Conservation (phyloP, 164 flowering plant genomes). For the Saururus chinensis region DNA sequence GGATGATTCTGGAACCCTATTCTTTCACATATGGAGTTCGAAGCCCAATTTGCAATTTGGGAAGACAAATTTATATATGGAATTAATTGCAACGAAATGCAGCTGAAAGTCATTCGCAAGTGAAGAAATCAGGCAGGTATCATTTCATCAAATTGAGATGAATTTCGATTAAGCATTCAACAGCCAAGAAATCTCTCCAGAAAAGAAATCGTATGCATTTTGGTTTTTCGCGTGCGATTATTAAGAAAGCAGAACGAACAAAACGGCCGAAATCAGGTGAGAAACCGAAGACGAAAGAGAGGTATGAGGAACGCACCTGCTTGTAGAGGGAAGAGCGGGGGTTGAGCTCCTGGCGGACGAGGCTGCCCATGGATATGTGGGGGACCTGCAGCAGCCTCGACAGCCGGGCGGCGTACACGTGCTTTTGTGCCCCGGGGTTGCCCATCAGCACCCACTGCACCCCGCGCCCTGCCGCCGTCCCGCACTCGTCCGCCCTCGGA, state of each 20-base stretch:
- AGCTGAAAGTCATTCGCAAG: no score
- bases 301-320: slow-evolving; percentile 33
- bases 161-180: neutral
- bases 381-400: slow-evolving; percentile 87
- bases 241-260: neutral
- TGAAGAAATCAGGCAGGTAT: no score
- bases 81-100: no score
- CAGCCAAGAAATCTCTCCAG: no score
- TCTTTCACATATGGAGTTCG: no score
- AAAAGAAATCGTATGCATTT: no score
- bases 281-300: neutral
- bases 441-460: slow-evolving; percentile 97
- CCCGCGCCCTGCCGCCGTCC: slow-evolving; percentile 22
- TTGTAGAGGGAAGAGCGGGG: slow-evolving; percentile 74
- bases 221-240: no score
- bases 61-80: no score
- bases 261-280: no score
- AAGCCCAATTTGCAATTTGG: no score
- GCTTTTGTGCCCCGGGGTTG: slow-evolving; percentile 56
- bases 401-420: slow-evolving; percentile 63
- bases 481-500: slow-evolving; percentile 19
- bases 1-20: no score
- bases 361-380: slow-evolving; percentile 79
- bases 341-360: slow-evolving; percentile 74
- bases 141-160: no score